phyloP scores from a whole-genome alignment of 2,329 filamentous ascomycete species.

The Aspergillus nomiae region DNA sequence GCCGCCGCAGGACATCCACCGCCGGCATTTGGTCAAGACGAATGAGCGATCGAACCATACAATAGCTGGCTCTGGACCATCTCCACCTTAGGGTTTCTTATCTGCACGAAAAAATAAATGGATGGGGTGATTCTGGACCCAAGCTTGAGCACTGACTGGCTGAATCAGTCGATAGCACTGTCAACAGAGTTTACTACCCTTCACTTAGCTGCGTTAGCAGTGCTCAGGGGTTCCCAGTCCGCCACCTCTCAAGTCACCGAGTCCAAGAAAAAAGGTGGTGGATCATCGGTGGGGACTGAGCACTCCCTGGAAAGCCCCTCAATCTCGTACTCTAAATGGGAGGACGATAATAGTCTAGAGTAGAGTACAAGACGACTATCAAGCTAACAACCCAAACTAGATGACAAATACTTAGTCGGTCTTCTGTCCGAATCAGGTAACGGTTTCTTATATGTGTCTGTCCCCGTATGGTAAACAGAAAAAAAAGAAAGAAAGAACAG shows the following conservation, averaged over 20 bases:
- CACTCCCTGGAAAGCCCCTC: conserved; percentile 1
- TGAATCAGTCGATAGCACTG: not conserved
- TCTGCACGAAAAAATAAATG: not conserved
- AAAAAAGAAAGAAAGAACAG: conserved; percentile 2
- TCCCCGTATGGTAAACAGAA: not conserved
- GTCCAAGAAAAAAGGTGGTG: conserved; percentile 1
- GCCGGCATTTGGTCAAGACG: not conserved
- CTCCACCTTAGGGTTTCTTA: conserved; percentile 3
- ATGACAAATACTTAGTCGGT: not conserved
- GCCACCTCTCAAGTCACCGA: conserved; percentile 2
- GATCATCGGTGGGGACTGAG: conserved; percentile 2
- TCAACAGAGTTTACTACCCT: conserved; percentile 1
- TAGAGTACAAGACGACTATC: not conserved
- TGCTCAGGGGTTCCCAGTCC: conserved; percentile 1
- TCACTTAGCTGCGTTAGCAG: conserved; percentile 2
- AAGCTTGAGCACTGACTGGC: conserved; percentile 1
- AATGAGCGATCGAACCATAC: not conserved
- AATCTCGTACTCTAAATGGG: conserved; percentile 1
- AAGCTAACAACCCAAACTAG: not conserved
- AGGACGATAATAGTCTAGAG: not conserved
- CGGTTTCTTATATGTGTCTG: not conserved
- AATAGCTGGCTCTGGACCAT: not conserved
- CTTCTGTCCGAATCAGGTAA: not conserved
- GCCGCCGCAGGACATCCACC: not conserved
- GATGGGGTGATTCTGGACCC: conserved; percentile 2